Evolutionary conservation across 2,329 filamentous ascomycete species (phyloP).

Genomic region (Bipolaris victoriae): DNA sequence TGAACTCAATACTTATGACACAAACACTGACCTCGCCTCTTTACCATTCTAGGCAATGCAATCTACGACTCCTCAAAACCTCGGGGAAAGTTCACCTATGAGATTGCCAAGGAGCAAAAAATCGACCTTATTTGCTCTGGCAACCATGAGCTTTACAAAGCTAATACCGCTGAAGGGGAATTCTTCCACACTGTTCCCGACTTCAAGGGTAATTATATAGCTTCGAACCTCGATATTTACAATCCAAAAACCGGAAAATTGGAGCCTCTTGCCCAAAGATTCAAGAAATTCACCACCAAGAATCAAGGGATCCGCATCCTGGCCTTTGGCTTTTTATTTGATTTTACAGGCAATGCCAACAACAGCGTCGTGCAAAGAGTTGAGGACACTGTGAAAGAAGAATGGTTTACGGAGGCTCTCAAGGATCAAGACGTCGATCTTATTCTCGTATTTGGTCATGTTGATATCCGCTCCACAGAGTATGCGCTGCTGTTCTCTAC

Average conservation of each 20-base stretch:
- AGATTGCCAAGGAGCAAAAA: slow-evolving; percentile 81
- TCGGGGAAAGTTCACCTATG: slow-evolving; percentile 86
- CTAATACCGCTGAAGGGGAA: slow-evolving; percentile 77
- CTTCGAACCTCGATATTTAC: slow-evolving; percentile 91
- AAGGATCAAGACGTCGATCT: slow-evolving; percentile 80
- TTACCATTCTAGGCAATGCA: slow-evolving; percentile 76
- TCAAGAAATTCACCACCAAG: slow-evolving; percentile 88
- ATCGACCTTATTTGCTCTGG: slow-evolving; percentile 87
- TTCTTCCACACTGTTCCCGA: slow-evolving; percentile 80
- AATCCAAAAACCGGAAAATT: slow-evolving; percentile 72
- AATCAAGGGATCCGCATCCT: slow-evolving; percentile 83
- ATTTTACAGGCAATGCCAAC: slow-evolving; percentile 89
- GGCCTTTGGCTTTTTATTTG: slow-evolving; percentile 92
- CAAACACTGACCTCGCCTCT: neutral
- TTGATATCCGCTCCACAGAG: slow-evolving; percentile 80
- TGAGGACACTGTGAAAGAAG: slow-evolving; percentile 77
- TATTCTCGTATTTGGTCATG: slow-evolving; percentile 85
- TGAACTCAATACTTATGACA: neutral
- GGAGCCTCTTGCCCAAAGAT: slow-evolving; percentile 79
- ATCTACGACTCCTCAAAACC: slow-evolving; percentile 89
- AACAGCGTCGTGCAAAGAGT: slow-evolving; percentile 86
- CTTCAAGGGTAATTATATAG: slow-evolving; percentile 80
- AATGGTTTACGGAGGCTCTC: slow-evolving; percentile 89
- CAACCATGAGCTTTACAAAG: slow-evolving; percentile 93
- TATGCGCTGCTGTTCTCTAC: slow-evolving; percentile 77